Percentiles rank a stretch among this genome's conserved stretches.
Evolutionary conservation across 257 asterid genomes (phyloP).

Genomic region (Osmanthus fragrans): DNA sequence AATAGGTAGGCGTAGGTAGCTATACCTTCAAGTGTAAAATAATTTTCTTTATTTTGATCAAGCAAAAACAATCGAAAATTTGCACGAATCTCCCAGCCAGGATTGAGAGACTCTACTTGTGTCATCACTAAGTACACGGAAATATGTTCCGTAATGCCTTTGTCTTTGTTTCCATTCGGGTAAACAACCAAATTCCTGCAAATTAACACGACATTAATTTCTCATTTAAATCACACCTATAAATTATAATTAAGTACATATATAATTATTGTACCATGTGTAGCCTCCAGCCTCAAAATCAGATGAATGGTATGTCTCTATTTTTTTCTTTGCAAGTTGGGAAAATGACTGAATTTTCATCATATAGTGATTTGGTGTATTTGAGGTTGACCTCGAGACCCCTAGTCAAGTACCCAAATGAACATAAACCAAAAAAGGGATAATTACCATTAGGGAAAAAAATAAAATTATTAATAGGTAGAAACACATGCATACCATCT

Average conservation of each 20-base stretch:
- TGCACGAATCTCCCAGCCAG: conserved; percentile 61
- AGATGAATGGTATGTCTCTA: conserved; percentile 40
- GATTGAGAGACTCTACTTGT: conserved; percentile 31
- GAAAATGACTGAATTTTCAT: conserved; percentile 51
- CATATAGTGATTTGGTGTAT: conserved; percentile 48
- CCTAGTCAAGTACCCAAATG: conserved; percentile 14
- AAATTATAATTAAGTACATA: not conserved
- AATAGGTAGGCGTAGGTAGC: not conserved
- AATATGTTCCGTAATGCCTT: conserved; percentile 46
- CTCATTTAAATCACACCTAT: not conserved
- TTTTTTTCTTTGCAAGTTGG: conserved; percentile 41
- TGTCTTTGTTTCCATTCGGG: conserved; percentile 72
- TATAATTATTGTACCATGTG: conserved; percentile 47
- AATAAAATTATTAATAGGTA: too few relatives aligned
- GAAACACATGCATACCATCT: conserved; percentile 8
- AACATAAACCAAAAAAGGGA: not conserved
- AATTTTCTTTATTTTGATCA: conserved; percentile 63
- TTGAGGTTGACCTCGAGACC: conserved; percentile 30
- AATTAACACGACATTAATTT: not conserved
- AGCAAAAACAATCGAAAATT: conserved; percentile 52
- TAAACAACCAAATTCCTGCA: conserved; percentile 62
- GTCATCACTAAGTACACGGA: conserved; percentile 54
- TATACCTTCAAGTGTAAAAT: conserved; percentile 51
- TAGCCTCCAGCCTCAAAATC: conserved; percentile 73
- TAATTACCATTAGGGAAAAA: not conserved